A percentile compares a stretch with the other conserved stretches of the same genome.
These are phyloP conservation scores for Musa balbisiana DNA, from an alignment of 202 grass and related monocot genomes.

Conservation along the genomic window DNA sequence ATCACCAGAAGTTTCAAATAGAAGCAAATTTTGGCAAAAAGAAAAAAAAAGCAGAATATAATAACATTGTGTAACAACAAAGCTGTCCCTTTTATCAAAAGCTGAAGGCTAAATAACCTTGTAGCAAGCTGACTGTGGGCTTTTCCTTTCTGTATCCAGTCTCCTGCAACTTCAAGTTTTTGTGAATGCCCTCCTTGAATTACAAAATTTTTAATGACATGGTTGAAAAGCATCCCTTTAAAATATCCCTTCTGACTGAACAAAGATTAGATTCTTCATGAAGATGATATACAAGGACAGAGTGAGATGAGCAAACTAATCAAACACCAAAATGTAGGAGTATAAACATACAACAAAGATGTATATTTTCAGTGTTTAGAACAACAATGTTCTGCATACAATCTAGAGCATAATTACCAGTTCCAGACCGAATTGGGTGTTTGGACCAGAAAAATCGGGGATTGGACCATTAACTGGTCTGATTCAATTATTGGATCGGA, in stretches of 20 bases:
- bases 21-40: not conserved
- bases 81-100: no score
- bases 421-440: no score
- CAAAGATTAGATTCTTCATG: slow-evolving; percentile 21
- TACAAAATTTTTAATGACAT: slow-evolving; percentile 85
- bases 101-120: slow-evolving; percentile 39
- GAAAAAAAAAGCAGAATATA: not conserved
- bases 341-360: no score
- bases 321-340: no score
- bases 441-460: no score
- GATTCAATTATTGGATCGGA: no score
- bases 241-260: slow-evolving; percentile 73
- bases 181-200: slow-evolving; percentile 90
- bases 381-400: no score
- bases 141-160: slow-evolving; percentile 95
- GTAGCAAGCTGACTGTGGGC: slow-evolving; percentile 53
- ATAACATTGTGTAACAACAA: not conserved
- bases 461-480: no score
- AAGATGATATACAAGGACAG: not conserved
- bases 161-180: slow-evolving; percentile 47
- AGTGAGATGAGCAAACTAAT: not conserved
- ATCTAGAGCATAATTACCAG: no score
- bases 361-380: no score
- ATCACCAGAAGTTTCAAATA: not conserved
- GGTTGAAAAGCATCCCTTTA: slow-evolving; percentile 91